Evolutionary conservation across 805 yeast species (phyloP), one percentile per base, ranked within the genome.

Genomic region (Torulaspora delbrueckii): DNA sequence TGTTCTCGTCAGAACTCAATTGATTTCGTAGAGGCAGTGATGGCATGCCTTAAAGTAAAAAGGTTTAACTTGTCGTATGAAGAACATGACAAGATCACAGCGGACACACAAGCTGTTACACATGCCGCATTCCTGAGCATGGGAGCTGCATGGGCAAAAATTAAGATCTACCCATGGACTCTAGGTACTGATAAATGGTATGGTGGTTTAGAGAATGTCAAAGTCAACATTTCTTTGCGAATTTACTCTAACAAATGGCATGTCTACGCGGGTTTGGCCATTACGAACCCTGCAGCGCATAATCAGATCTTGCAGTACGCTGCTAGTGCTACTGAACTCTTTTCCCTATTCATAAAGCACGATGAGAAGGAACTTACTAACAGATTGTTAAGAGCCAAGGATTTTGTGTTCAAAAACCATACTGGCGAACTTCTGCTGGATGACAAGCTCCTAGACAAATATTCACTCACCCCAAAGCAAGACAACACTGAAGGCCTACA

Each of bases 41-140:
- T 90, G 48, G 69, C 83, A 3, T 86, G 96, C 60, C 74, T 93
- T 42, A 71, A 84, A 87, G 96, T 9, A 84, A 84, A 52, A 72
- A 77, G 28, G 97, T 89, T 22, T 75, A 80, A 80, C 44, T 71
- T 93, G 26, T 74, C 87, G 0, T 96, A 93, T n/a, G 74, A 78
- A 43, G 90, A 90, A 61, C 99, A 93, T 63, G 99, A 93, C 64
- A 79, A 77, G 56, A 91, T 93, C 51, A 91, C 99, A 0, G 99
- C 99, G 0, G 99, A 93, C 63, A 93, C 98, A 1, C 99, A 93
- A 65, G 98, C 98, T 0, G 96, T 91, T 13, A 93, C 99, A 0
- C 99, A 93, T 63, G 97, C 97, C 9, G 98, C 97, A 0, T 93
- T 93, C 60, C 71, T 93, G 48, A 83, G 95, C 46, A 93, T 93